phyloP scores from a whole-genome alignment of 2,329 filamentous ascomycete genomes.

The Ilyonectria sp. region DNA sequence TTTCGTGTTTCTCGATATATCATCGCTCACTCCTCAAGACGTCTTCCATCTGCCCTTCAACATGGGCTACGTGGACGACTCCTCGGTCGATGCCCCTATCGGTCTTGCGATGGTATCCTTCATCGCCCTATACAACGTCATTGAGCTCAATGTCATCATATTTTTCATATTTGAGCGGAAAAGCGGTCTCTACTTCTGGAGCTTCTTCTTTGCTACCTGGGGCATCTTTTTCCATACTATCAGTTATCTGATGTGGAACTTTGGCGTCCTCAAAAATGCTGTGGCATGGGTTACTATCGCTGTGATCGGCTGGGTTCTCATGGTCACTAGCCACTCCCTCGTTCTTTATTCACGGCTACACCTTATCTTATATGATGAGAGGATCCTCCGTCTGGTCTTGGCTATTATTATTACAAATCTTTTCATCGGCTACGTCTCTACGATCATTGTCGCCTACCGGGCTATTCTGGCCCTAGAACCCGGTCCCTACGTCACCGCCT shows the following conservation, averaged over 20 bases:
- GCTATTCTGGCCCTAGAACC: conserved; percentile 54
- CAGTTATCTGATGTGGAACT: conserved; percentile 62
- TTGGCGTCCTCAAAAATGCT: conserved; percentile 23
- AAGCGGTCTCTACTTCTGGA: too few species aligned
- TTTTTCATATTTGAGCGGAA: too few species aligned
- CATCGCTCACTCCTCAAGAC: too few species aligned
- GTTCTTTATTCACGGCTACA: conserved; percentile 76
- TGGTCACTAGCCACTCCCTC: conserved; percentile 74
- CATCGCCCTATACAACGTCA: too few species aligned
- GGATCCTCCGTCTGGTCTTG: conserved; percentile 63
- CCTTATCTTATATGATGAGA: conserved; percentile 67
- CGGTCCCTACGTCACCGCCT: conserved; percentile 45
- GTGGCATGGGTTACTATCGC: conserved; percentile 41
- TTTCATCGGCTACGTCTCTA: conserved; percentile 67
- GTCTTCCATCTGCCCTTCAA: too few species aligned
- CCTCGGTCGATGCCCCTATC: too few species aligned
- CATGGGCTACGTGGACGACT: too few species aligned
- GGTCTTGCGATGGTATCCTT: too few species aligned
- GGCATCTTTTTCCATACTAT: too few species aligned
- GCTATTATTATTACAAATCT: conserved; percentile 71
- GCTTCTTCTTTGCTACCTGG: too few species aligned
- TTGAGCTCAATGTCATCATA: too few species aligned
- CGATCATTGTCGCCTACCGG: conserved; percentile 69
- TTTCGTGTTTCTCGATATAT: too few species aligned
- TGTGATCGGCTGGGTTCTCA: conserved; percentile 52